phyloP scores from a whole-genome alignment of 78 protist genomes.

The Cavenderia fasciculata region DNA sequence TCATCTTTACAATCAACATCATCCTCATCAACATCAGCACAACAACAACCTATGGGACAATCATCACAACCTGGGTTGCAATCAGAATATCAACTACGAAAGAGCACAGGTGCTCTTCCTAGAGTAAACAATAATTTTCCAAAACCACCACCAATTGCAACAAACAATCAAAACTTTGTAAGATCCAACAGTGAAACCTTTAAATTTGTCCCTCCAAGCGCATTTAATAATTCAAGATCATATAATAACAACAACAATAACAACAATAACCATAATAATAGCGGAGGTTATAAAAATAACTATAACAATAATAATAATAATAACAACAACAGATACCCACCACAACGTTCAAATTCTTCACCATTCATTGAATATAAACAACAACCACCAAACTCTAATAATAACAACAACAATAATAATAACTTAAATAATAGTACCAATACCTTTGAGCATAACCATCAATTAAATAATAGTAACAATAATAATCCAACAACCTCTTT shows the following conservation, averaged over 20 bases:
- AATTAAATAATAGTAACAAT: too few species aligned
- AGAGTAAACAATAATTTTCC: background rate
- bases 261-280: background rate
- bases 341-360: too few species aligned
- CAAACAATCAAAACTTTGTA: background rate
- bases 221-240: background rate
- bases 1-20: background rate
- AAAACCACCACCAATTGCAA: background rate
- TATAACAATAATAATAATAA: background rate
- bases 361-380: too few species aligned
- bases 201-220: background rate
- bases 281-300: too few species aligned
- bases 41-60: background rate
- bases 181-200: constrained; percentile 9
- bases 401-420: too few species aligned
- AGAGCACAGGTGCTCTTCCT: too few species aligned
- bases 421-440: too few species aligned
- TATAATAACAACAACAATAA: background rate
- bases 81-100: background rate
- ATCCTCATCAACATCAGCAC: background rate
- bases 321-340: background rate
- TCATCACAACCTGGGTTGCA: too few species aligned
- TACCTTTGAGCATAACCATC: too few species aligned
- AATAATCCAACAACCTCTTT: too few species aligned
- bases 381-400: too few species aligned